phyloP scores from a whole-genome alignment of 1,139 yeast species.

The Scheffersomyces insectosa region DNA sequence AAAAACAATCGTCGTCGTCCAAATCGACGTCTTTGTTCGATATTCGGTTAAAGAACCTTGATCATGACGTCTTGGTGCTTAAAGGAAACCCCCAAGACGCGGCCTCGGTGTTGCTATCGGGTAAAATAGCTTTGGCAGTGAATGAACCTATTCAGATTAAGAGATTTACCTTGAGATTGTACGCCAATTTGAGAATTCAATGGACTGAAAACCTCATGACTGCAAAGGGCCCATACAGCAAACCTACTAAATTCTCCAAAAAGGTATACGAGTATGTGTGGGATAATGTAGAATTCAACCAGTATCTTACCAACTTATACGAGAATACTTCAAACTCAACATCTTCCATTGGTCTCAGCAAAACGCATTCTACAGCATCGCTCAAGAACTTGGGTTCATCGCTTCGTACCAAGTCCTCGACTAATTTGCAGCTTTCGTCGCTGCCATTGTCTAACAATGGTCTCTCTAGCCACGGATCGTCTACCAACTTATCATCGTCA shows the following conservation, averaged over 20 bases:
- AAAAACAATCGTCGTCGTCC: conserved; percentile 9
- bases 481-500: conserved; percentile 12
- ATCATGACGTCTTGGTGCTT: conserved; percentile 77
- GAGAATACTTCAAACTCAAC: conserved; percentile 19
- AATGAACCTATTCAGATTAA: conserved; percentile 74
- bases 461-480: conserved; percentile 6
- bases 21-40: conserved; percentile 53
- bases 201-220: conserved; percentile 54
- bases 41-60: conserved; percentile 62
- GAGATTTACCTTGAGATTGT: conserved; percentile 60
- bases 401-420: conserved; percentile 34
- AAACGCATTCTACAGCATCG: conserved; percentile 35
- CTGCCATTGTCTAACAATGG: conserved; percentile 12
- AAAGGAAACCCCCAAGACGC: conserved; percentile 82
- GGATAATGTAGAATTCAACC: conserved; percentile 61
- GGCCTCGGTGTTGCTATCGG: conserved; percentile 70
- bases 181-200: conserved; percentile 63
- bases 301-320: conserved; percentile 31
- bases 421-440: conserved; percentile 21
- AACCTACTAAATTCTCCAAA: conserved; percentile 61
- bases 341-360: conserved; percentile 5
- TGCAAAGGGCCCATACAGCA: conserved; percentile 45
- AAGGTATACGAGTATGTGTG: conserved; percentile 73
- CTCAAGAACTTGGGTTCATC: conserved; percentile 32
- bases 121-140: conserved; percentile 75